Conservation (phyloP, 2,329 filamentous ascomycete species). For the Aspergillus texensis region DNA sequence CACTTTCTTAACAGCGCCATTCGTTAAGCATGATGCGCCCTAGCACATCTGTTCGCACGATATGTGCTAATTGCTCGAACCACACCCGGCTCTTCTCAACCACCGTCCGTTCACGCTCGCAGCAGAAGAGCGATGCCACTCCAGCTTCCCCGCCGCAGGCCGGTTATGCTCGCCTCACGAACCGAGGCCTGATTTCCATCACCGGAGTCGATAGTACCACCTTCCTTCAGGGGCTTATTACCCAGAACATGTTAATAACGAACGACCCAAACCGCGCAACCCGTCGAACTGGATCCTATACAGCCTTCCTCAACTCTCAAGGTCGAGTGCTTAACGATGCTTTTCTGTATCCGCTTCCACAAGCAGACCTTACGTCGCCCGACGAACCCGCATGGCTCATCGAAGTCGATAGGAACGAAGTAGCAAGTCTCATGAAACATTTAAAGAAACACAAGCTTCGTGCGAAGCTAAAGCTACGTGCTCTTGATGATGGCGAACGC, state of each 20-base stretch:
- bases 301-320: conserved; percentile 81
- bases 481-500: conserved; percentile 67
- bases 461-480: conserved; percentile 71
- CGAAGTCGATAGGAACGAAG: conserved; percentile 76
- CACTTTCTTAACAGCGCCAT: neutral
- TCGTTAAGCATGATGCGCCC: conserved; percentile 35
- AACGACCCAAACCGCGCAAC: conserved; percentile 41
- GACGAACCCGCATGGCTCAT: conserved; percentile 65
- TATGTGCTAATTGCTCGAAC: conserved; percentile 35
- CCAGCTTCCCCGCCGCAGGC: conserved; percentile 42
- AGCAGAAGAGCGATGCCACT: conserved; percentile 25
- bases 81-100: conserved; percentile 36
- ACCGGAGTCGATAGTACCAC: conserved; percentile 77
- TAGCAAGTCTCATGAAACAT: conserved; percentile 66
- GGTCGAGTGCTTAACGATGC: conserved; percentile 87
- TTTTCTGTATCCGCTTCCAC: conserved; percentile 74
- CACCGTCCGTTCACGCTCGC: conserved; percentile 18
- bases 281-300: conserved; percentile 65
- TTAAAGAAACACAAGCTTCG: conserved; percentile 85
- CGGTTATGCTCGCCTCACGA: conserved; percentile 60
- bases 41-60: conserved; percentile 23
- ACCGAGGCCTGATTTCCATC: conserved; percentile 77
- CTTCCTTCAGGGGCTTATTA: conserved; percentile 87
- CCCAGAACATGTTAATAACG: conserved; percentile 64
- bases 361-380: conserved; percentile 22